Conservation (phyloP, 2,329 filamentous ascomycete species). For the Sporothrix sp. region DNA sequence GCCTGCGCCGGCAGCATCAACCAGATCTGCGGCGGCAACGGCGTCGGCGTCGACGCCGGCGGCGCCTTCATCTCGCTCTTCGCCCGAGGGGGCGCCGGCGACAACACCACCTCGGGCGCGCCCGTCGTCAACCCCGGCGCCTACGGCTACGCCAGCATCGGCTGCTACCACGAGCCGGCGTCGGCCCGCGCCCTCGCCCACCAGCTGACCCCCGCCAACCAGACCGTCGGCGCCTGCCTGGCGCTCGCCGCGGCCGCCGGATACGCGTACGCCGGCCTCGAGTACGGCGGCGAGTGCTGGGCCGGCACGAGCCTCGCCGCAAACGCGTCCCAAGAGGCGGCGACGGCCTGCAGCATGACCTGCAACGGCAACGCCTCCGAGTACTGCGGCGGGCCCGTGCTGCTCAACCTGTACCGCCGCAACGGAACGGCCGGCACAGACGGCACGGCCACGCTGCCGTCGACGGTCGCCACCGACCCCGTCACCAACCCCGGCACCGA, state of each 20-base stretch:
- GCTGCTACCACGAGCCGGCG: slow-evolving; percentile 26
- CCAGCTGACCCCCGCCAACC: slow-evolving; percentile 10
- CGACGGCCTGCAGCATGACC: slow-evolving; percentile 23
- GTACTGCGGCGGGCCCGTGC: slow-evolving; percentile 16
- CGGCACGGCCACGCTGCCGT: background rate
- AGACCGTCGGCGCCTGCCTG: slow-evolving; percentile 22
- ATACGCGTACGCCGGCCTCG: slow-evolving; percentile 23
- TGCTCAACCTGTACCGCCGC: slow-evolving; percentile 18
- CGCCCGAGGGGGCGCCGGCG: slow-evolving; percentile 25
- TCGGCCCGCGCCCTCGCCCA: slow-evolving; percentile 18
- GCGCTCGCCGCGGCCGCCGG: slow-evolving; percentile 17
- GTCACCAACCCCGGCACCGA: slow-evolving; percentile 26
- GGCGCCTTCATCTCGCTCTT: slow-evolving; percentile 41
- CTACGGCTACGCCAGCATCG: slow-evolving; percentile 24
- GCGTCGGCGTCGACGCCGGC: slow-evolving; percentile 24
- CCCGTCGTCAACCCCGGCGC: slow-evolving; percentile 29
- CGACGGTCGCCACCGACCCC: slow-evolving; percentile 14
- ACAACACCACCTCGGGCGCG: slow-evolving; percentile 12
- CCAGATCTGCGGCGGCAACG: slow-evolving; percentile 46
- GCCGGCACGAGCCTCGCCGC: slow-evolving; percentile 6
- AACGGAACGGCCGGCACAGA: slow-evolving; percentile 12
- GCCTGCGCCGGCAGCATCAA: slow-evolving; percentile 39
- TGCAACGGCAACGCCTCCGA: slow-evolving; percentile 20
- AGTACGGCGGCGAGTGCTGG: slow-evolving; percentile 25
- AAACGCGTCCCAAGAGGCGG: slow-evolving; percentile 14